Base-by-base conservation (phyloP, 2,329 filamentous ascomycete genomes). In the Orbilia oligospora region DNA sequence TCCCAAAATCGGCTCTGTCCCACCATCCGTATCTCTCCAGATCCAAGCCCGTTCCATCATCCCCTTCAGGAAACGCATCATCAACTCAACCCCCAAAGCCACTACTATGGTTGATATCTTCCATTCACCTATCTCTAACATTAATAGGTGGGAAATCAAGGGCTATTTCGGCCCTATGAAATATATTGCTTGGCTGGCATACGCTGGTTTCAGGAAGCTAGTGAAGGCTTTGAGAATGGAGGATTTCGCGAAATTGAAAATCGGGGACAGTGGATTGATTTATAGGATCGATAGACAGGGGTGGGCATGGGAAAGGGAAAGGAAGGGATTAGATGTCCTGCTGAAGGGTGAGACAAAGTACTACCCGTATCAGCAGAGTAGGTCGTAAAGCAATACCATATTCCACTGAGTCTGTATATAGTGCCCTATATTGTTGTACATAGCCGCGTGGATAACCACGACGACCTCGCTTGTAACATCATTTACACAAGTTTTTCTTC, bases 231-330 rank as follows among this genome's bases (percentile, higher is more conserved):
- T 77, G 36, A 67, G 67, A 22, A 67, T 77, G 67, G 63, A 71
- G 16, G 67, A 77, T 27, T 77, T 71, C 20, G 73, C 73, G 41
- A 77, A 71, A 24, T 22, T 77, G 12, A 77, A 68, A 18, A 64
- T 77, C 16, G 73, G 68, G 0, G 46, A 67, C 0, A 77, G 73
- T 20, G 67, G 73, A 5, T 18, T 77, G 33, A 44, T 71, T 9
- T 77, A 71, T 56, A 61, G 73, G 24, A 71, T 77, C 10, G 73
- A 77, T 56, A 66, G 73, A 12, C 22, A 67, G 9, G 73, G 73
- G 2, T 77, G 73, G 73, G 73, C 73, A 14, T 77, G 73, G 73
- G 73, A 77, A 30, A 66, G 63, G n/a, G 73, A 77, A 4, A 67
- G 53, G 41, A 77, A 71, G 36, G 73, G 67, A 14, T 38, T 77